Conservation (phyloP, 495 filamentous ascomycete genomes). For the Talaromyces trachyspermus region DNA sequence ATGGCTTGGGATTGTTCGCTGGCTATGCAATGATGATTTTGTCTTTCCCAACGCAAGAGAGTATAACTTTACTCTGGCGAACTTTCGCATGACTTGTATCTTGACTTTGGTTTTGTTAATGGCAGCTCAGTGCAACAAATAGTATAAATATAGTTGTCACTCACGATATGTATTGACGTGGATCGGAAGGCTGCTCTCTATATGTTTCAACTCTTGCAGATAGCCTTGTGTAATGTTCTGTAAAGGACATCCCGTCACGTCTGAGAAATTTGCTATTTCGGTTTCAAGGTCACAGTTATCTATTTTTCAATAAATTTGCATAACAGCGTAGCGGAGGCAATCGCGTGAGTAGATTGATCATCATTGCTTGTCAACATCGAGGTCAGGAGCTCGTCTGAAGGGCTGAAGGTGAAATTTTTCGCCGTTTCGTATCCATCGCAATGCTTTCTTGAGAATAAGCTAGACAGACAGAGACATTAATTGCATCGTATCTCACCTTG, state of each 20-base stretch:
- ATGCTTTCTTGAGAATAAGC: too few species aligned
- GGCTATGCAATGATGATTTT: not conserved
- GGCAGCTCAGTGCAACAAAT: not conserved
- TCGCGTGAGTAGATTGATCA: too few species aligned
- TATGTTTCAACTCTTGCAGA: not conserved
- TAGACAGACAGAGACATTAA: not conserved
- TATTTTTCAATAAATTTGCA: not conserved
- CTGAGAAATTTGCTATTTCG: not conserved
- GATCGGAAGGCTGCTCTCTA: not conserved
- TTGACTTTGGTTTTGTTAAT: not conserved
- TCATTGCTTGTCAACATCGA: not conserved
- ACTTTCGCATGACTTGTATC: constrained; percentile 2
- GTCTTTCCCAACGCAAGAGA: not conserved
- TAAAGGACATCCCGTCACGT: not conserved
- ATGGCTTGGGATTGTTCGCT: not conserved
- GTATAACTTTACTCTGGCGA: not conserved
- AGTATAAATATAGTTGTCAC: not conserved
- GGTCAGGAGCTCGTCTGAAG: not conserved
- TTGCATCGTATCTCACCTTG: not conserved
- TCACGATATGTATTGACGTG: not conserved
- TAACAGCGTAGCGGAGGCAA: not conserved
- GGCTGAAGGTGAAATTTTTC: constrained; percentile 4
- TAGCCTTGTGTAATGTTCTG: not conserved
- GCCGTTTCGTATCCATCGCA: not conserved
- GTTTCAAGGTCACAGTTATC: not conserved